These are phyloP conservation scores for Helianthus annuus DNA, from an alignment of 129 eudicot species.

Conservation along the genomic window DNA sequence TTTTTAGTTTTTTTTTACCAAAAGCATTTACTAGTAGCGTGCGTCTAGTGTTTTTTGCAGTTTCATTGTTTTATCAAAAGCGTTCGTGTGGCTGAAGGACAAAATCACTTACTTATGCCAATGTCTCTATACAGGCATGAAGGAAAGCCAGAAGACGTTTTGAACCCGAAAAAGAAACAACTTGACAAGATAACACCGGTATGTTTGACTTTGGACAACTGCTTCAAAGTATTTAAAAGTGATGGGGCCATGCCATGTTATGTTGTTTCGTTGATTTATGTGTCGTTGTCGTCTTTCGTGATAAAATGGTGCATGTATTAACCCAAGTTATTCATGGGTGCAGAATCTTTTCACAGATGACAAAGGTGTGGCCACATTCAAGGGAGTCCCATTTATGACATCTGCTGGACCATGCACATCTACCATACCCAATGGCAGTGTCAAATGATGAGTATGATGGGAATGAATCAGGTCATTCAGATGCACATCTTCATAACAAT, in stretches of 20 bases:
- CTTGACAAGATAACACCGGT: conserved; percentile 91
- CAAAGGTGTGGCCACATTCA: conserved; percentile 86
- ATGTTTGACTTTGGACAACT: neutral
- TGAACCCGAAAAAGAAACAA: conserved; percentile 96
- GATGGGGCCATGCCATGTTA: neutral
- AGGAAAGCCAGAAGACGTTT: conserved; percentile 94
- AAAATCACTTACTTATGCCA: no score
- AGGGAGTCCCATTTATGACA: conserved; percentile 89
- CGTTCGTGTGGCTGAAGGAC: neutral
- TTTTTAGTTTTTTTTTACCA: no score
- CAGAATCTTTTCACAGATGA: conserved; percentile 91
- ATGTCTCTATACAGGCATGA: conserved; percentile 55
- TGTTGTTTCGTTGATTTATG: neutral
- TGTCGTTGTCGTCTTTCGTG: neutral
- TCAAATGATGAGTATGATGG: conserved; percentile 38
- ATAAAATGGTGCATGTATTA: conserved; percentile 27
- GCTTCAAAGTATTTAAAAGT: neutral
- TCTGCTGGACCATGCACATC: conserved; percentile 92
- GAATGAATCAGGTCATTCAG: neutral
- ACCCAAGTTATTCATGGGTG: conserved; percentile 30
- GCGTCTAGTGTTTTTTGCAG: neutral
- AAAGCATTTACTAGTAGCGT: neutral
- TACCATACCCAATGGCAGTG: conserved; percentile 67
- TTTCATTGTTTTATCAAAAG: neutral
- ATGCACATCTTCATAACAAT: conserved; percentile 9